Percentiles rank a stretch among this genome's conserved stretches.
phyloP scores from a whole-genome alignment of 106 monocot genomes.

The Narthecium ossifragum region DNA sequence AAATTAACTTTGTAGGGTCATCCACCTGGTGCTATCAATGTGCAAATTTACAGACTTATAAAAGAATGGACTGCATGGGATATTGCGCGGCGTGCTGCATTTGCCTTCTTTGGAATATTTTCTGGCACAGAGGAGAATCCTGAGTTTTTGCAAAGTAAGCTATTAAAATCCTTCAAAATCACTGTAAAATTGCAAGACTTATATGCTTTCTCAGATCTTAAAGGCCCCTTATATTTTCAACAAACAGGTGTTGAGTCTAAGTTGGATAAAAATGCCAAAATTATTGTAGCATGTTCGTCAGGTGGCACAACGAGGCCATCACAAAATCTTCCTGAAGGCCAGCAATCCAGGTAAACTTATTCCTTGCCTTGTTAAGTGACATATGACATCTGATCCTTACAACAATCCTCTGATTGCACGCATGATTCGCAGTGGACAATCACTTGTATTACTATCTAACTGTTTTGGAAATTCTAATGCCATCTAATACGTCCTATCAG shows the following conservation, averaged over 20 bases:
- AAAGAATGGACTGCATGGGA: constrained; percentile 99
- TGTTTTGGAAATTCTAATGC: no score
- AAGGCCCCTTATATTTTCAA: neutral
- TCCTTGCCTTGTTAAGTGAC: no score
- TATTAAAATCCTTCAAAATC: no score
- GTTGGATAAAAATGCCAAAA: constrained; percentile 81
- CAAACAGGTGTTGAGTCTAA: constrained; percentile 74
- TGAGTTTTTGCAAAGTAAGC: constrained; percentile 71
- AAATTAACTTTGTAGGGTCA: constrained; percentile 38
- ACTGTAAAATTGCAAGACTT: no score
- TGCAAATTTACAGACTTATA: constrained; percentile 88
- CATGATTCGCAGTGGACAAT: no score
- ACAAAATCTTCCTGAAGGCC: constrained; percentile 82
- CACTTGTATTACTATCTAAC: no score
- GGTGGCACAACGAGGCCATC: constrained; percentile 85
- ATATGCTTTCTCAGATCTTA: neutral
- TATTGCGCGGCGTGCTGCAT: constrained; percentile 83
- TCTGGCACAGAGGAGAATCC: constrained; percentile 95
- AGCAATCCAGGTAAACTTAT: constrained; percentile 64
- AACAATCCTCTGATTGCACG: no score
- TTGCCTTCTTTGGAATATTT: constrained; percentile 91
- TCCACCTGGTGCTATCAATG: constrained; percentile 83
- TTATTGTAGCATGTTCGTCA: constrained; percentile 85
- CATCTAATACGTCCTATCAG: no score
- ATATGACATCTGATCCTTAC: no score